A percentile compares a stretch with the other conserved stretches of the same genome.
These are phyloP conservation scores for Xylaria sp. DNA, from an alignment of 2,329 filamentous ascomycete species.

Conservation along the genomic window DNA sequence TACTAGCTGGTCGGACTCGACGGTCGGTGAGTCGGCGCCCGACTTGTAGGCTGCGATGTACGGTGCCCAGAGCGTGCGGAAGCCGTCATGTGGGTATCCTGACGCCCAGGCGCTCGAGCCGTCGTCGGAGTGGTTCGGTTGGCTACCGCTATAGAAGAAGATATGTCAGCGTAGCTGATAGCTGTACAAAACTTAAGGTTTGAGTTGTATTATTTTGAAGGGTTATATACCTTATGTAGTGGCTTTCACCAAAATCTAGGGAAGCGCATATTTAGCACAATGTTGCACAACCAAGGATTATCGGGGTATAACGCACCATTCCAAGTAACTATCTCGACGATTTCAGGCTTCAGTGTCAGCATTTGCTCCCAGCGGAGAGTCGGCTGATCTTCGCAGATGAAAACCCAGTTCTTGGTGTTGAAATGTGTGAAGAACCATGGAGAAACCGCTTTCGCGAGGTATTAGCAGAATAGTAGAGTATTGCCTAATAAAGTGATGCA, in stretches of 20 bases:
- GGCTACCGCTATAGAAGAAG: slow-evolving; percentile 4
- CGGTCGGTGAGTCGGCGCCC: slow-evolving; percentile 13
- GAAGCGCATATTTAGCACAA: not conserved
- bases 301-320: slow-evolving; percentile 8
- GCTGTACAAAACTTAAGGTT: no score
- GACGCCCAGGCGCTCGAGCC: slow-evolving; percentile 22
- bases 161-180: not conserved
- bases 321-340: slow-evolving; percentile 25
- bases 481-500: no score
- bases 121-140: slow-evolving; percentile 22
- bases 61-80: slow-evolving; percentile 13
- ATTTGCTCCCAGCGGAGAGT: slow-evolving; percentile 23
- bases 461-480: not conserved
- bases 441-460: slow-evolving; percentile 2
- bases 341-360: slow-evolving; percentile 8
- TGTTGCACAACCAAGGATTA: not conserved
- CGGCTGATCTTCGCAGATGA: slow-evolving; percentile 21
- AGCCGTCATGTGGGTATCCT: slow-evolving; percentile 17
- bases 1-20: slow-evolving; percentile 15
- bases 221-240: slow-evolving; percentile 14
- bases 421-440: slow-evolving; percentile 26
- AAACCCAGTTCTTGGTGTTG: slow-evolving; percentile 24
- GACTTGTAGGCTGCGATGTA: slow-evolving; percentile 24
- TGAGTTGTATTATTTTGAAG: not conserved
- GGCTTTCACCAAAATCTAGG: slow-evolving; percentile 16